Conservation (phyloP, 2,329 filamentous ascomycete species). For the Aureobasidium mangrovei region DNA sequence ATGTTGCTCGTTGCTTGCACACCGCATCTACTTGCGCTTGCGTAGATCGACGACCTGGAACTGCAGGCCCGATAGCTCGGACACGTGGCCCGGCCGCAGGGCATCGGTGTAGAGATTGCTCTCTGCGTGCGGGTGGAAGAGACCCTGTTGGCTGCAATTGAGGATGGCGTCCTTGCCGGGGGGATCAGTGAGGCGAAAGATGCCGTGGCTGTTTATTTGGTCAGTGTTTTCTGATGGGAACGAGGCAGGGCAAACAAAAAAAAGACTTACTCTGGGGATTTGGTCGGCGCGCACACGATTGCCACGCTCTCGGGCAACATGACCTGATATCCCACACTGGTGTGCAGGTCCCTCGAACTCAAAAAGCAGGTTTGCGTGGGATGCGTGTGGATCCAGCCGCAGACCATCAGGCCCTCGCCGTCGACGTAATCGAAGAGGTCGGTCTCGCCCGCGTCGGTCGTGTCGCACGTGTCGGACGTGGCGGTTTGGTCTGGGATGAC, state of each 20-base stretch:
- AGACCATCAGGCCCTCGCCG: slow-evolving; percentile 68
- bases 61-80: slow-evolving; percentile 46
- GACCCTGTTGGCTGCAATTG: slow-evolving; percentile 63
- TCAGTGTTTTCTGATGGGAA: not conserved
- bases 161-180: slow-evolving; percentile 81
- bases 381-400: slow-evolving; percentile 98
- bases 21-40: slow-evolving; percentile 2
- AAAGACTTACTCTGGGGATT: slow-evolving; percentile 58
- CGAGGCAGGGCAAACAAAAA: not conserved
- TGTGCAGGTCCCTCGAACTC: slow-evolving; percentile 89
- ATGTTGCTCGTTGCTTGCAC: not conserved
- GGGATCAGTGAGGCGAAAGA: slow-evolving; percentile 88
- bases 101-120: slow-evolving; percentile 72
- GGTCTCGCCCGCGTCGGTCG: slow-evolving; percentile 62
- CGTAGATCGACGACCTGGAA: slow-evolving; percentile 60
- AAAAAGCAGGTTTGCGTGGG: slow-evolving; percentile 96
- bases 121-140: slow-evolving; percentile 72
- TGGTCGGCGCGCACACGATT: slow-evolving; percentile 86
- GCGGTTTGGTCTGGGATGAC: slow-evolving; percentile 85
- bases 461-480: slow-evolving; percentile 92
- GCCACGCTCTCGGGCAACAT: slow-evolving; percentile 96
- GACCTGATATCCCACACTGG: slow-evolving; percentile 86
- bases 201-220: slow-evolving; percentile 57
- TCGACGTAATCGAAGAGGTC: slow-evolving; percentile 86
- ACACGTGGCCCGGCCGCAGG: slow-evolving; percentile 48